These are phyloP conservation scores for Porodaedalea pini DNA, from an alignment of 1,284 basidiomycete genomes.

Conservation along the genomic window DNA sequence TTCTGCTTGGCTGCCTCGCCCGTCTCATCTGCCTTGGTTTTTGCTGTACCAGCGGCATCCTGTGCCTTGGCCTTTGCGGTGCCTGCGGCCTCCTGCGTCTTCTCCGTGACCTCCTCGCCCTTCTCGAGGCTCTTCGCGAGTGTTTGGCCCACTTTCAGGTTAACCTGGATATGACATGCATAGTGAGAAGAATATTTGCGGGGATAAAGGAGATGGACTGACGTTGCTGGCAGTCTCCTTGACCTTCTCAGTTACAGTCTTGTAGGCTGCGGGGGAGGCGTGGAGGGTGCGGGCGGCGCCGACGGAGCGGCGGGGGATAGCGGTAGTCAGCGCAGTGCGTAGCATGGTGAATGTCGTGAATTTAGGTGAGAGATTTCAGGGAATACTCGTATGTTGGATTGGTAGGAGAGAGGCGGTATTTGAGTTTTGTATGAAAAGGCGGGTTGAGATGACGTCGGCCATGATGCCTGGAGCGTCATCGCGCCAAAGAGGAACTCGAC, in stretches of 20 bases:
- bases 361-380: not conserved
- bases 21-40: conserved; percentile 35
- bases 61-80: conserved; percentile 31
- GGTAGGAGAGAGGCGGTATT: not conserved
- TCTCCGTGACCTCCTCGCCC: conserved; percentile 53
- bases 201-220: conserved; percentile 16
- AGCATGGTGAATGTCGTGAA: conserved; percentile 23
- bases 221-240: conserved; percentile 58
- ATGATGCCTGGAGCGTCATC: conserved; percentile 1
- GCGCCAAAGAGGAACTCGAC: not conserved
- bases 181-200: not conserved
- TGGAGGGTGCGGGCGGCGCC: conserved; percentile 41
- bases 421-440: not conserved
- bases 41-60: conserved; percentile 34
- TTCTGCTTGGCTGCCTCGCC: conserved; percentile 30
- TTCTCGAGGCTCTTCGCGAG: conserved; percentile 63
- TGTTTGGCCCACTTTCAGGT: conserved; percentile 55
- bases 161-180: conserved; percentile 42
- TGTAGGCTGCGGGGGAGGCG: conserved; percentile 42
- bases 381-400: not conserved
- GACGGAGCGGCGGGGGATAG: conserved; percentile 23
- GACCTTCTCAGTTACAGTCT: conserved; percentile 61
- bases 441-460: conserved; percentile 7
- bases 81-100: conserved; percentile 47
- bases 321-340: conserved; percentile 24